Evolutionary conservation across 768 basidiomycete genomes (phyloP).

Genomic region (Collybiopsis luxurians): DNA sequence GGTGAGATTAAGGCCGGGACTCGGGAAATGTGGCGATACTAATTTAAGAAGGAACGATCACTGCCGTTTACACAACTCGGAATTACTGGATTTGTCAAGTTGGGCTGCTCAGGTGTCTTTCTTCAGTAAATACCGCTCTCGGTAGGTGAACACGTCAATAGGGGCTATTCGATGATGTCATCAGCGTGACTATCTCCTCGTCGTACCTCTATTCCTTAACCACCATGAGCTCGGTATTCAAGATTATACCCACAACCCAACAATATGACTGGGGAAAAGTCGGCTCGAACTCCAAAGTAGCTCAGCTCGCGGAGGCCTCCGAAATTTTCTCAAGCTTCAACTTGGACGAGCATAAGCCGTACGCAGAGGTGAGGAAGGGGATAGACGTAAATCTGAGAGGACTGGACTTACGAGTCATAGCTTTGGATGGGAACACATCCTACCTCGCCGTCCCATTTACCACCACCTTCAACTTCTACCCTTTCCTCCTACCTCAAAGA

Average conservation of each 20-base stretch:
- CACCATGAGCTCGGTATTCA: conserved; percentile 51
- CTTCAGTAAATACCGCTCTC: too few species aligned
- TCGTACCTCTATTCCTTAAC: too few species aligned
- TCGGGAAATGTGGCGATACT: too few species aligned
- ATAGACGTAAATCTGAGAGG: not conserved
- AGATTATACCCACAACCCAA: conserved; percentile 80
- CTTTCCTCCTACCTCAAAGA: conserved; percentile 62
- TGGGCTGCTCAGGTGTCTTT: too few species aligned
- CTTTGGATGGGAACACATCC: conserved; percentile 99
- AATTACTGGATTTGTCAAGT: too few species aligned
- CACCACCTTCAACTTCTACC: conserved; percentile 43
- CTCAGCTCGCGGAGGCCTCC: conserved; percentile 69
- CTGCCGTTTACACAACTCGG: too few species aligned
- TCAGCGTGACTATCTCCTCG: too few species aligned
- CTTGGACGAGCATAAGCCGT: conserved; percentile 71
- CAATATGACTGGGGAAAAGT: conserved; percentile 95
- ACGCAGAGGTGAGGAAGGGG: conserved; percentile 79
- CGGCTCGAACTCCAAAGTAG: conserved; percentile 81
- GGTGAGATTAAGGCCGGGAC: not conserved
- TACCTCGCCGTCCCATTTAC: conserved; percentile 57
- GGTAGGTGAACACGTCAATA: too few species aligned
- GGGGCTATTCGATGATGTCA: too few species aligned
- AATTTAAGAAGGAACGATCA: too few species aligned
- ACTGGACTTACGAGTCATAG: conserved; percentile 37
- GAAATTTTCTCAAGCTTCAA: conserved; percentile 56